A percentile compares a stretch with the other conserved stretches of the same genome.
phyloP scores from a whole-genome alignment of 2,329 filamentous ascomycete genomes.

The Huntiella moniliformis region DNA sequence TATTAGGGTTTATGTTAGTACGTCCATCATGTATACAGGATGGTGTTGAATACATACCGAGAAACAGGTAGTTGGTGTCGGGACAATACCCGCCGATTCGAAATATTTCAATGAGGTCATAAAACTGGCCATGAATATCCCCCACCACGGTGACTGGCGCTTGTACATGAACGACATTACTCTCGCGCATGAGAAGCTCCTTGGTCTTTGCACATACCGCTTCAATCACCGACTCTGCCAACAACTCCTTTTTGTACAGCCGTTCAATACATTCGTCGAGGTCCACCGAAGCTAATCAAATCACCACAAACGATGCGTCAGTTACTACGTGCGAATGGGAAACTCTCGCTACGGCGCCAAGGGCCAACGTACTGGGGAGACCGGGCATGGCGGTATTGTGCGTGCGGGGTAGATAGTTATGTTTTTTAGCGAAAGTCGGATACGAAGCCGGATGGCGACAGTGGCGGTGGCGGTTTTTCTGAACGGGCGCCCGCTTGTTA shows the following conservation, averaged over 20 bases:
- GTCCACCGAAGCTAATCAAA: conserved; percentile 64
- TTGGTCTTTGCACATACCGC: conserved; percentile 99
- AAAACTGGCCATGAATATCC: conserved; percentile 98
- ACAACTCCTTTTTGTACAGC: conserved; percentile 88
- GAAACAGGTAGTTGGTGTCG: conserved; percentile 94
- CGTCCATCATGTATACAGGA: neutral
- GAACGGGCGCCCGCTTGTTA: neutral
- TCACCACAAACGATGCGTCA: neutral
- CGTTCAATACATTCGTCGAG: conserved; percentile 96
- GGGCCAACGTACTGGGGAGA: conserved; percentile 8
- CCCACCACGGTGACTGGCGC: conserved; percentile 94
- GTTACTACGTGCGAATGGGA: neutral
- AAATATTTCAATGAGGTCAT: conserved; percentile 97
- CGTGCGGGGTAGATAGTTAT: neutral
- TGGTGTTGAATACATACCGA: conserved; percentile 40
- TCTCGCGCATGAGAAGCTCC: conserved; percentile 97
- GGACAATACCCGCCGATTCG: conserved; percentile 94
- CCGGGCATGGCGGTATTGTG: conserved; percentile 6
- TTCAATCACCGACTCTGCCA: conserved; percentile 95
- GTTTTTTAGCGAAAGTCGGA: neutral
- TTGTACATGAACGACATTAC: conserved; percentile 93
- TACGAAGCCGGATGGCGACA: neutral
- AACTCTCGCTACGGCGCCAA: neutral
- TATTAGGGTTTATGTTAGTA: conserved; percentile 18
- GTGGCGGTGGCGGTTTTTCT: neutral